Evolutionary conservation across 805 yeast species (phyloP).

Genomic region (Suhomyces sp.): DNA sequence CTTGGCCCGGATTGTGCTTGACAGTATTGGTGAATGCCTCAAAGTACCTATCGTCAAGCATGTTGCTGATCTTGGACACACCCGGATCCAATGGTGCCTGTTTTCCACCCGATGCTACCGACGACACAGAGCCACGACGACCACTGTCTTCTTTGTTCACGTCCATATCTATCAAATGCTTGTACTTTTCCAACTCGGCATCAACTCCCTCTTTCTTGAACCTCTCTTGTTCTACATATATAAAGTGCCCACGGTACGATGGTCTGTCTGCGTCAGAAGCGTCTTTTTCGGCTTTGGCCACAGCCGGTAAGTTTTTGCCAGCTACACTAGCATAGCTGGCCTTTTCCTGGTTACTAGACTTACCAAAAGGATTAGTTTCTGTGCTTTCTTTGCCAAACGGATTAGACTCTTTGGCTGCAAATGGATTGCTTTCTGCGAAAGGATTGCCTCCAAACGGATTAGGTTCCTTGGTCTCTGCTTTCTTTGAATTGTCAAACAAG

Average conservation of each 20-base stretch:
- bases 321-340: constrained; percentile 13
- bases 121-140: constrained; percentile 7
- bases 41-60: constrained; percentile 73
- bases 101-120: constrained; percentile 6
- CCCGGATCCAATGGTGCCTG: constrained; percentile 14
- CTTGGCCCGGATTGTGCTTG: constrained; percentile 82
- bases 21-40: constrained; percentile 73
- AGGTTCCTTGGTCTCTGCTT: constrained; percentile 4
- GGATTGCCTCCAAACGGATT: background rate
- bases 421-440: background rate
- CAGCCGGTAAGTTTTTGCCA: constrained; percentile 9
- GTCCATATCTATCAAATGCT: constrained; percentile 52
- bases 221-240: constrained; percentile 71
- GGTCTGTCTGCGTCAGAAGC: constrained; percentile 33
- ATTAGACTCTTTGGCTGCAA: background rate
- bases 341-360: constrained; percentile 1
- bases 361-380: background rate
- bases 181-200: constrained; percentile 48
- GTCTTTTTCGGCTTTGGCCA: constrained; percentile 6
- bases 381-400: constrained; percentile 1
- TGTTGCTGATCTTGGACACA: constrained; percentile 38
- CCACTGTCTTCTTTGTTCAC: constrained; percentile 30
- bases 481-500: constrained; percentile 9
- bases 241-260: constrained; percentile 59
- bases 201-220: constrained; percentile 52